Evolutionary conservation across 2,329 filamentous ascomycete species (phyloP).

Genomic region (Aspergillus aculeatinus): DNA sequence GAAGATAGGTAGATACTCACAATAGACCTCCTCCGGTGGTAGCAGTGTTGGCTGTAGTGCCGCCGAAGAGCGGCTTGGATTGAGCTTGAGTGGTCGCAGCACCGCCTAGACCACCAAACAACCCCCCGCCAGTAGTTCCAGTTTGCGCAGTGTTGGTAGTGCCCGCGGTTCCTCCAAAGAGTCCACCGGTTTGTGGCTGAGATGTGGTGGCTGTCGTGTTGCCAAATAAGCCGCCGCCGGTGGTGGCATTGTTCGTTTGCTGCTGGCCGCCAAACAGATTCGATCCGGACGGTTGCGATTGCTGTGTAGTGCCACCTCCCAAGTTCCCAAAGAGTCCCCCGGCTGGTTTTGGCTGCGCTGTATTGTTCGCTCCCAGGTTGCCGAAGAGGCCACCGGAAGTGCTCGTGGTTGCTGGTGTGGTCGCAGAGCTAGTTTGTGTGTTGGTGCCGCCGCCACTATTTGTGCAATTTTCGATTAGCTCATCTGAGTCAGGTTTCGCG

Average conservation of each 20-base stretch:
- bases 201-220: conserved; percentile 27
- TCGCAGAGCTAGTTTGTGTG: conserved; percentile 29
- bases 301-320: conserved; percentile 26
- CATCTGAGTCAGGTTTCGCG: background rate
- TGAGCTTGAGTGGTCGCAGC: conserved; percentile 33
- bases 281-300: conserved; percentile 29
- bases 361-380: conserved; percentile 23
- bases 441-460: conserved; percentile 29
- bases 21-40: conserved; percentile 32
- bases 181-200: conserved; percentile 30
- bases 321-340: conserved; percentile 34
- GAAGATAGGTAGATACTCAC: conserved; percentile 26
- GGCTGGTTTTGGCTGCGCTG: conserved; percentile 33
- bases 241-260: conserved; percentile 22
- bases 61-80: conserved; percentile 36
- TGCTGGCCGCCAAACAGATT: conserved; percentile 36
- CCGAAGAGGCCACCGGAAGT: conserved; percentile 34
- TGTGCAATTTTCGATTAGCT: conserved; percentile 4
- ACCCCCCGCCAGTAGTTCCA: conserved; percentile 27
- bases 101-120: conserved; percentile 32
- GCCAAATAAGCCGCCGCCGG: conserved; percentile 34
- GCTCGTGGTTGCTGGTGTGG: conserved; percentile 28
- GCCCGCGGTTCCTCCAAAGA: conserved; percentile 23
- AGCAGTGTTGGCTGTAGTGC: conserved; percentile 31
- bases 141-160: conserved; percentile 23